A percentile compares a stretch with the other conserved stretches of the same genome.
phyloP scores from a whole-genome alignment of 768 basidiomycete species.

The Pulveroboletus frians region DNA sequence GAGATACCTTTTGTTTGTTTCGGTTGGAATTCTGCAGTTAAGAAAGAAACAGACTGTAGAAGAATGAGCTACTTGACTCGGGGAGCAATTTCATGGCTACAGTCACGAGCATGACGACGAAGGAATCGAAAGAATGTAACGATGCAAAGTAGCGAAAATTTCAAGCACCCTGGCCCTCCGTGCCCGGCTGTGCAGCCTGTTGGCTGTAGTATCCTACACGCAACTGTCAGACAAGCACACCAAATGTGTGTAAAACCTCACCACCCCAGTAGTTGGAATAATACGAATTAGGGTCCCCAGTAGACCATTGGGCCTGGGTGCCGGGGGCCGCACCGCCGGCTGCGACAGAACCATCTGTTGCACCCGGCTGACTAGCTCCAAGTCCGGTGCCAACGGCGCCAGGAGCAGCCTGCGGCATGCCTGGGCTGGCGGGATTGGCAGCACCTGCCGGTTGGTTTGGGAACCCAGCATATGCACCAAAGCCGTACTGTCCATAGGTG shows the following conservation, averaged over 20 bases:
- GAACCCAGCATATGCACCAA: slow-evolving; percentile 69
- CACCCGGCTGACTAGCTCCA: slow-evolving; percentile 52
- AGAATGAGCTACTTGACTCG: slow-evolving; percentile 17
- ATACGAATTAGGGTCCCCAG: slow-evolving; percentile 67
- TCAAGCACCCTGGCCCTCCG: slow-evolving; percentile 44
- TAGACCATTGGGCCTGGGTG: slow-evolving; percentile 73
- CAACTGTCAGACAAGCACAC: slow-evolving; percentile 12
- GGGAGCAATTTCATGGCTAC: slow-evolving; percentile 29
- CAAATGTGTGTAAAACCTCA: slow-evolving; percentile 30
- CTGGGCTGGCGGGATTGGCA: slow-evolving; percentile 38
- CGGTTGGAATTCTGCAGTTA: slow-evolving; percentile 29
- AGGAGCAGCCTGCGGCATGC: slow-evolving; percentile 54
- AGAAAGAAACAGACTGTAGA: slow-evolving; percentile 19
- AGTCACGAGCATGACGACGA: slow-evolving; percentile 28
- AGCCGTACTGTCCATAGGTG: slow-evolving; percentile 70
- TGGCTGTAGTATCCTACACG: slow-evolving; percentile 75
- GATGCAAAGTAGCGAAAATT: slow-evolving; percentile 21
- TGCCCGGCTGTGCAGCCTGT: slow-evolving; percentile 58
- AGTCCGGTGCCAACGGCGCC: slow-evolving; percentile 51
- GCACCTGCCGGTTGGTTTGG: slow-evolving; percentile 53
- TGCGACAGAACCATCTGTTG: slow-evolving; percentile 48
- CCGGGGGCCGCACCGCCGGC: slow-evolving; percentile 46
- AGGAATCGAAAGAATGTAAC: slow-evolving; percentile 22
- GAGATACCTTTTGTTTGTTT: slow-evolving; percentile 30
- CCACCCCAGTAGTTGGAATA: slow-evolving; percentile 85